Evolutionary conservation across 345 rosid genomes (phyloP).

Genomic region (Populus ilicifolia): DNA sequence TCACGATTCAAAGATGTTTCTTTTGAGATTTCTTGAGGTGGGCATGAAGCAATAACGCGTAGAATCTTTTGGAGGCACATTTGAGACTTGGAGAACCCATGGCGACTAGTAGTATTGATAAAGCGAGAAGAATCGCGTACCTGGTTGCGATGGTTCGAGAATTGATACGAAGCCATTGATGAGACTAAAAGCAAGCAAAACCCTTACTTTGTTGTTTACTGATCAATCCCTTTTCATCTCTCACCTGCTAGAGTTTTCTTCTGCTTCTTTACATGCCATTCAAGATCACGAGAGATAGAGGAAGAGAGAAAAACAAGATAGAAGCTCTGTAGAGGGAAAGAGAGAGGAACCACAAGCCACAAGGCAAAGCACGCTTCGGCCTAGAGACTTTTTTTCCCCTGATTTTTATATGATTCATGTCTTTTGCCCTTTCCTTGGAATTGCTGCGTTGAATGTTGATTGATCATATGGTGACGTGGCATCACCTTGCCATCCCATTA

Average conservation of each 20-base stretch:
- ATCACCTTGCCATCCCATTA: neutral
- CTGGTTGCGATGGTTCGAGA: slow-evolving; percentile 12
- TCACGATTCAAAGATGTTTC: neutral
- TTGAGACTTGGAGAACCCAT: slow-evolving; percentile 39
- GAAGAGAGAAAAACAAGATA: neutral
- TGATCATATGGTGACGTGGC: neutral
- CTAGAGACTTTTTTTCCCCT: neutral
- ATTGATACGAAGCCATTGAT: slow-evolving; percentile 6
- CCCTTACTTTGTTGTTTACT: neutral
- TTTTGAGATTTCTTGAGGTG: slow-evolving; percentile 6
- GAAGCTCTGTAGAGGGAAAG: neutral
- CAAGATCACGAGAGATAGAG: neutral
- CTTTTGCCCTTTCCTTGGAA: neutral
- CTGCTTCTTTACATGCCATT: neutral
- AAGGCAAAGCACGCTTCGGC: neutral
- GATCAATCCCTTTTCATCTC: neutral
- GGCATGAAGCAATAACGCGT: slow-evolving; percentile 23
- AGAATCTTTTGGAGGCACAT: slow-evolving; percentile 38
- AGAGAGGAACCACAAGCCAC: neutral
- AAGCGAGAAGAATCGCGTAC: slow-evolving; percentile 22
- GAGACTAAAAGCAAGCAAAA: neutral
- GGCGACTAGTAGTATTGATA: neutral
- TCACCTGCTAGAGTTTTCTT: neutral
- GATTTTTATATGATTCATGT: neutral
- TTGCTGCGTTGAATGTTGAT: neutral